Evolutionary conservation across 176 grass and related monocot species (phyloP).

Genomic region (Ananas comosus): DNA sequence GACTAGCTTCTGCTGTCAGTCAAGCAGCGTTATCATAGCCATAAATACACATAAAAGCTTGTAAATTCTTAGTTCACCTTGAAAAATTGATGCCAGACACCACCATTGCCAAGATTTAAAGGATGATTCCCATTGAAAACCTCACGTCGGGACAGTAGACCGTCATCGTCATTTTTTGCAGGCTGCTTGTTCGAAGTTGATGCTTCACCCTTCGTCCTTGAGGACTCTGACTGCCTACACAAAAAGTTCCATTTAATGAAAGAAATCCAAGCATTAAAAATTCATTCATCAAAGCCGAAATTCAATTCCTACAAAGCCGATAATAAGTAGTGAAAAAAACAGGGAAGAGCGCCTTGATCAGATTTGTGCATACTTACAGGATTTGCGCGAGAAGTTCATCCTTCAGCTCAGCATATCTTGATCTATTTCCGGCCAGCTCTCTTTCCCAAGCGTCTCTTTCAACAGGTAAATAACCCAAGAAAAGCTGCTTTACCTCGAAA

Average conservation of each 20-base stretch:
- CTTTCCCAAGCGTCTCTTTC: slow-evolving; percentile 32
- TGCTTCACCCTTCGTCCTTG: not conserved
- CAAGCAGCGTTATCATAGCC: not conserved
- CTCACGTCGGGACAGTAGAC: slow-evolving; percentile 42
- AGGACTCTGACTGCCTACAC: slow-evolving; percentile 13
- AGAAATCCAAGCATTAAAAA: not conserved
- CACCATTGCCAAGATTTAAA: slow-evolving; percentile 62
- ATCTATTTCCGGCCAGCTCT: slow-evolving; percentile 23
- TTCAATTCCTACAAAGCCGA: too few species aligned
- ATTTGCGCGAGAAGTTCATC: slow-evolving; percentile 31
- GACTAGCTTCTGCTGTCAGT: not conserved
- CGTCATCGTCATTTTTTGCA: slow-evolving; percentile 4
- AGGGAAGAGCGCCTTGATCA: too few species aligned
- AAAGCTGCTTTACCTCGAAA: slow-evolving; percentile 21
- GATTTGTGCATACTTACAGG: slow-evolving; percentile 22
- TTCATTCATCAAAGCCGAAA: not conserved
- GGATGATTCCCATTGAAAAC: slow-evolving; percentile 89
- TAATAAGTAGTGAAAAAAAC: not conserved
- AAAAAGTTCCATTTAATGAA: not conserved
- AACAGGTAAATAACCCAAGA: slow-evolving; percentile 35
- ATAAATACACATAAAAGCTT: not conserved
- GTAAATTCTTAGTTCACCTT: slow-evolving; percentile 30
- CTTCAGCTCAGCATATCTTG: slow-evolving; percentile 37
- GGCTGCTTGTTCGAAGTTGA: not conserved
- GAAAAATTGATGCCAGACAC: slow-evolving; percentile 89